These are phyloP conservation scores for Acidiella bohemica DNA, from an alignment of 495 filamentous ascomycete genomes.

Conservation along the genomic window DNA sequence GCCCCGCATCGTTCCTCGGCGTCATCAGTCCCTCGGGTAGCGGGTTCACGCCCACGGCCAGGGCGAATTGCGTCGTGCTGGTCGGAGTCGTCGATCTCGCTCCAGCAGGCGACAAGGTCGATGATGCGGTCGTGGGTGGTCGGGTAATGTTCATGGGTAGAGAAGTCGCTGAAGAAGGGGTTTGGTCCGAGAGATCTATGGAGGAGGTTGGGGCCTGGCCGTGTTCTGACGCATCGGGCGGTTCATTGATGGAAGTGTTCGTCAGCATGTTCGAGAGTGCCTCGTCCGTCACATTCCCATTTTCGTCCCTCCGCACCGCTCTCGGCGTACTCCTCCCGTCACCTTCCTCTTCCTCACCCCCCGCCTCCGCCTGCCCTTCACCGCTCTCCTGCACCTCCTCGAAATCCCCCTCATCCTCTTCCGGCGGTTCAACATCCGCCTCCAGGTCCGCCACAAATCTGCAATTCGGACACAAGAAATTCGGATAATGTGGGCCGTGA, in stretches of 20 bases:
- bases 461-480: conserved; percentile 96
- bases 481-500: conserved; percentile 64
- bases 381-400: conserved; percentile 22
- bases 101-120: background rate
- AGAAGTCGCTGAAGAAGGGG: background rate
- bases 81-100: conserved; percentile 9
- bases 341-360: conserved; percentile 2
- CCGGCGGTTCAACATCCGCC: conserved; percentile 80
- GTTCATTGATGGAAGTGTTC: too few species aligned
- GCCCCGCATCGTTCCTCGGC: conserved; percentile 82
- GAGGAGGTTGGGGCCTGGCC: too few species aligned
- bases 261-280: too few species aligned
- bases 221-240: too few species aligned
- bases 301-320: background rate
- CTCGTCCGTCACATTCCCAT: background rate
- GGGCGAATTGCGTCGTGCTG: conserved; percentile 7
- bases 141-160: background rate
- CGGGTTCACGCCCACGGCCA: conserved; percentile 12
- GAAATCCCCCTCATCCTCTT: conserved; percentile 41
- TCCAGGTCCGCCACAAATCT: conserved; percentile 86
- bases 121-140: background rate
- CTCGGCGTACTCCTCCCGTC: background rate
- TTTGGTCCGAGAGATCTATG: background rate
- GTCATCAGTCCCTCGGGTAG: conserved; percentile 59
- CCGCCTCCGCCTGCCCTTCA: conserved; percentile 1